These are phyloP conservation scores for Mycena maculata DNA, from an alignment of 768 basidiomycete genomes.

Conservation along the genomic window DNA sequence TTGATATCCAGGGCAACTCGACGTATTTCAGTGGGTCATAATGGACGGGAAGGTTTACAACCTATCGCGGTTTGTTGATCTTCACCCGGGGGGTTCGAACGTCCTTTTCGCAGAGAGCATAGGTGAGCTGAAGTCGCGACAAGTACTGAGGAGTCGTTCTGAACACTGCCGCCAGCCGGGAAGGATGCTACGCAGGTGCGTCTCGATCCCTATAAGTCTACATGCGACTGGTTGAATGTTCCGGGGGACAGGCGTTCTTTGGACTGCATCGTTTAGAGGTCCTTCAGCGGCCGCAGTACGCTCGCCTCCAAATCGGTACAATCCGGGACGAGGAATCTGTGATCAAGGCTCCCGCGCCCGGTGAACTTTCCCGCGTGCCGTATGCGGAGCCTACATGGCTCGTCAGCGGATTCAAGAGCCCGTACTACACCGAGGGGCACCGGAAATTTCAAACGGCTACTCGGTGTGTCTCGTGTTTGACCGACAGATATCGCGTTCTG, in stretches of 20 bases:
- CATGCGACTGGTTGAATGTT: not conserved
- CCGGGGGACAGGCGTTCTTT: slow-evolving; percentile 66
- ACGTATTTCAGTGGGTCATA: slow-evolving; percentile 73
- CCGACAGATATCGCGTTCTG: not conserved
- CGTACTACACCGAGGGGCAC: slow-evolving; percentile 85
- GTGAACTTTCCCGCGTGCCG: slow-evolving; percentile 79
- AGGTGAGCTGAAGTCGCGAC: slow-evolving; percentile 55
- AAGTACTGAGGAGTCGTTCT: not conserved
- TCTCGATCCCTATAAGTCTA: not conserved
- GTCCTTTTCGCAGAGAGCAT: slow-evolving; percentile 76
- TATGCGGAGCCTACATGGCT: slow-evolving; percentile 92
- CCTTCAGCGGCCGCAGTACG: slow-evolving; percentile 77
- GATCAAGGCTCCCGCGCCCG: slow-evolving; percentile 66
- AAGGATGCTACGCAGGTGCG: slow-evolving; percentile 76
- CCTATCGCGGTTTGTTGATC: slow-evolving; percentile 79
- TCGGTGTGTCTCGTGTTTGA: slow-evolving; percentile 67
- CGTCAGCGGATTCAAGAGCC: slow-evolving; percentile 69
- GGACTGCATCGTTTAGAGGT: slow-evolving; percentile 88
- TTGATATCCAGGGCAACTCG: slow-evolving; percentile 1
- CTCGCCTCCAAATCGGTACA: slow-evolving; percentile 74
- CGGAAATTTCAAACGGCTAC: slow-evolving; percentile 79
- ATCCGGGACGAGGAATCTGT: slow-evolving; percentile 67
- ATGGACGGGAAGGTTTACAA: slow-evolving; percentile 87
- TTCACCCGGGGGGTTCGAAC: slow-evolving; percentile 88
- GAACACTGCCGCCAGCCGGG: slow-evolving; percentile 57